phyloP scores from a whole-genome alignment of 495 filamentous ascomycete species.

The Pseudevernia furfuracea region DNA sequence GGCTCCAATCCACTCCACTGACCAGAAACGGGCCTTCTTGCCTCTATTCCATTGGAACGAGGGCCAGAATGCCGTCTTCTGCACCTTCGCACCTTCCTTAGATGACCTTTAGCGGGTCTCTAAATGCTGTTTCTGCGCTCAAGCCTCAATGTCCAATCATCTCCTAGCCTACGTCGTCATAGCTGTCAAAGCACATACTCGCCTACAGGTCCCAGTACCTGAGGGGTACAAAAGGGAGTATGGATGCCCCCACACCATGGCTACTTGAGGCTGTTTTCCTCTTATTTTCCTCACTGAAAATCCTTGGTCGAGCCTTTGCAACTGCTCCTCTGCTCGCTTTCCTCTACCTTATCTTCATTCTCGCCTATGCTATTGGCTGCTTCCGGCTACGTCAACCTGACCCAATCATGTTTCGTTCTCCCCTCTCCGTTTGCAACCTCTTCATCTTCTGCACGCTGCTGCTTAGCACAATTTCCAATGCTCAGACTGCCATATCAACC shows the following conservation, averaged over 20 bases:
- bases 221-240: not conserved
- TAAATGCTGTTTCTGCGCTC: not conserved
- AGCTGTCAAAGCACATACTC: not conserved
- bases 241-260: not conserved
- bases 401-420: slow-evolving; percentile 16
- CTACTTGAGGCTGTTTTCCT: slow-evolving; percentile 15
- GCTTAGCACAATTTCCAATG: slow-evolving; percentile 10
- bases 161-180: not conserved
- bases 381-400: slow-evolving; percentile 9
- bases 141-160: slow-evolving; percentile 6
- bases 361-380: slow-evolving; percentile 11
- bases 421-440: slow-evolving; percentile 18
- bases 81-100: not conserved
- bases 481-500: not conserved
- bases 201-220: not conserved
- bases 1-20: not conserved
- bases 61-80: not conserved
- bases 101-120: not conserved
- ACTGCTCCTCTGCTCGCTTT: slow-evolving; percentile 1
- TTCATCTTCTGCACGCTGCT: slow-evolving; percentile 19
- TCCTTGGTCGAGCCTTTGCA: slow-evolving; percentile 1
- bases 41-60: not conserved
- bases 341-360: slow-evolving; percentile 18
- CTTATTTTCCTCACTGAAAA: slow-evolving; percentile 12
- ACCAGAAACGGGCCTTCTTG: not conserved